Evolutionary conservation across 164 flowering plant genomes (phyloP).

Genomic region (Aristolochia contorta): DNA sequence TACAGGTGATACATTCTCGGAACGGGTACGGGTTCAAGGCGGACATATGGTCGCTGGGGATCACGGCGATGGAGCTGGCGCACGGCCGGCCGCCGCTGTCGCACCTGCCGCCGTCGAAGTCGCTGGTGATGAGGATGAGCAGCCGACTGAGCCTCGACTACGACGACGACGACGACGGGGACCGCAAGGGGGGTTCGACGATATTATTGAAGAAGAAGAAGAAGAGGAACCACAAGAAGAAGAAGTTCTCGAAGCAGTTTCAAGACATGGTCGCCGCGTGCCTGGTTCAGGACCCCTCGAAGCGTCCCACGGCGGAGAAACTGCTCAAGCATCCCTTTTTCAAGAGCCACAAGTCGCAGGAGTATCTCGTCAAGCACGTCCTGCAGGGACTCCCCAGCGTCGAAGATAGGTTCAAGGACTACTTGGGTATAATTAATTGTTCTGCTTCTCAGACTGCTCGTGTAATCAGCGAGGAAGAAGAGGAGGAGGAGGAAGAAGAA

Average conservation of each 20-base stretch:
- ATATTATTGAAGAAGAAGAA: slow-evolving; percentile 31
- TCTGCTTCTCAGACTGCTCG: background rate
- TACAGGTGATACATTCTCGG: slow-evolving; percentile 73
- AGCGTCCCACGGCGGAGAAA: slow-evolving; percentile 61
- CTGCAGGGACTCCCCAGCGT: slow-evolving; percentile 58
- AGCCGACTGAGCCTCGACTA: slow-evolving; percentile 38
- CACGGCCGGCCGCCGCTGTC: slow-evolving; percentile 86
- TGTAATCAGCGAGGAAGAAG: background rate
- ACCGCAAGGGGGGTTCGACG: slow-evolving; percentile 36
- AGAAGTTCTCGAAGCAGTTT: slow-evolving; percentile 63
- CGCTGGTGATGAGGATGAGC: slow-evolving; percentile 59
- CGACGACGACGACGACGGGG: slow-evolving; percentile 28
- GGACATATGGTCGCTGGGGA: slow-evolving; percentile 90
- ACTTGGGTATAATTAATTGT: too few relatives aligned
- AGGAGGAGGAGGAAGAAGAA: slow-evolving; percentile 4
- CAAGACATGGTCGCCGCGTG: slow-evolving; percentile 72
- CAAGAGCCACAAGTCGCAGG: slow-evolving; percentile 45
- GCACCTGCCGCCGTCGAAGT: slow-evolving; percentile 62
- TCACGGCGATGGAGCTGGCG: slow-evolving; percentile 79
- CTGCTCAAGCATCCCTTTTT: slow-evolving; percentile 71
- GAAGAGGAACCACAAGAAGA: slow-evolving; percentile 9
- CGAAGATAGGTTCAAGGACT: slow-evolving; percentile 40
- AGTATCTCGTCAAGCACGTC: slow-evolving; percentile 45
- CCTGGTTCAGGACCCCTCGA: slow-evolving; percentile 60
- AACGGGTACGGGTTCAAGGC: slow-evolving; percentile 72